A percentile compares a stretch with the other conserved stretches of the same genome.
Conservation (phyloP, 2,329 filamentous ascomycete species). For the Hirsutella minnesotensis region DNA sequence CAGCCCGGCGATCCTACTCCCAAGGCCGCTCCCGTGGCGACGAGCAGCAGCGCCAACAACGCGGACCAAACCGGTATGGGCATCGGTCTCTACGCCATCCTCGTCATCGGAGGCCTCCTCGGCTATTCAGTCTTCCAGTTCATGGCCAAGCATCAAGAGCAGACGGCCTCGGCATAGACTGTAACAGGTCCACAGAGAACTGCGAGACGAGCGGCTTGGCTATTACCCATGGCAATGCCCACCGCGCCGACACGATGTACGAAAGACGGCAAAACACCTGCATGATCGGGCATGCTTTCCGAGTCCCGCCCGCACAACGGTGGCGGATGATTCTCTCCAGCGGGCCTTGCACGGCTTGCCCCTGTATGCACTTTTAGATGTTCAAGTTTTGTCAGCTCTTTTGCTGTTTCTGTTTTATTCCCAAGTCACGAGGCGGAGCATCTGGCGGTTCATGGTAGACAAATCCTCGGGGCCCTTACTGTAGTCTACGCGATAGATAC, state of each 20-base stretch:
- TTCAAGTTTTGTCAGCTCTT: background rate
- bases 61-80: conserved; percentile 48
- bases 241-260: background rate
- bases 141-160: conserved; percentile 36
- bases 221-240: background rate
- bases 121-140: conserved; percentile 83
- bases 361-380: background rate
- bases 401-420: background rate
- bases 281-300: background rate
- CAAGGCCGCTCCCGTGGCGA: conserved; percentile 40
- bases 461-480: background rate
- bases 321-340: background rate
- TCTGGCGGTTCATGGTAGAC: conserved; percentile 2
- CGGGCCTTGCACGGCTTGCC: no score
- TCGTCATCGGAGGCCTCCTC: conserved; percentile 63
- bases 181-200: conserved; percentile 1
- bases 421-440: conserved; percentile 1
- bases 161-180: conserved; percentile 13
- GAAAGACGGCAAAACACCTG: background rate
- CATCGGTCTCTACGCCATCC: conserved; percentile 67
- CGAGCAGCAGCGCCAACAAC: conserved; percentile 36
- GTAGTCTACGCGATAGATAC: conserved; percentile 2
- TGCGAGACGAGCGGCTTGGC: background rate
- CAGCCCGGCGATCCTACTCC: conserved; percentile 70
- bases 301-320: background rate